Evolutionary conservation across 192 early-diverging fungal genomes (phyloP), one percentile per base, ranked within the genome.

Genomic region (Podila clonocystis): DNA sequence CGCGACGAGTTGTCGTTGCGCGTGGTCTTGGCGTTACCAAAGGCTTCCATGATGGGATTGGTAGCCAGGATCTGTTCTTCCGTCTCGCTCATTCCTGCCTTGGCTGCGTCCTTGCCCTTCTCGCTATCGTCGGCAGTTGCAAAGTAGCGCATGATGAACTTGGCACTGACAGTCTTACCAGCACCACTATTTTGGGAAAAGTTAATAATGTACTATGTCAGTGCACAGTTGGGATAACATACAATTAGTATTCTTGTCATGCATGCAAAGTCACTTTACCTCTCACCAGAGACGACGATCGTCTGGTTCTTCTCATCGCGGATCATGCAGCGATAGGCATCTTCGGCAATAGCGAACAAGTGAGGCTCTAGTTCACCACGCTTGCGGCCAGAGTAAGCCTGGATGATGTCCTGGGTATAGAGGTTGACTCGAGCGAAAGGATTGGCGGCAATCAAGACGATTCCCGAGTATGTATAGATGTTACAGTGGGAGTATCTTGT

Each of bases 381-480:
- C 77, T 93, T 91, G 70, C 93, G 93, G 28, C 98, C 98, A 7
- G 96, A 94, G 80, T 99, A 98, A 61, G 95, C 93, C 65, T 95
- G 92, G 59, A 99, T 93, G 68, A 95, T 93, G 66, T 97, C 95
- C 49, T 93, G 93, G 20, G 95, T 93, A 84, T 99, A 99, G 49
- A 98, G 85, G 57, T 89, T 73, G 72, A 99, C 91, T 26, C 92
- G 86, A 58, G 89, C 89, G 85, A 98, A 99, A 9, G 98, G 98
- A 79, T 99, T 99, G 77, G 96, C 93, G 49, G 98, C 98, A 75
- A 99, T 97, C 73, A 99, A 85, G n/a, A 99, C 98, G 67, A 99
- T 98, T 58, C 98, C 98, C 49, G 97, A 98, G 82, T 99, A 99
- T 36, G 98, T 99, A 84, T 99, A 99, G 80, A 99, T 99, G 80